Conservation (phyloP, 306 rosid species). For the Trifolium subterraneum region DNA sequence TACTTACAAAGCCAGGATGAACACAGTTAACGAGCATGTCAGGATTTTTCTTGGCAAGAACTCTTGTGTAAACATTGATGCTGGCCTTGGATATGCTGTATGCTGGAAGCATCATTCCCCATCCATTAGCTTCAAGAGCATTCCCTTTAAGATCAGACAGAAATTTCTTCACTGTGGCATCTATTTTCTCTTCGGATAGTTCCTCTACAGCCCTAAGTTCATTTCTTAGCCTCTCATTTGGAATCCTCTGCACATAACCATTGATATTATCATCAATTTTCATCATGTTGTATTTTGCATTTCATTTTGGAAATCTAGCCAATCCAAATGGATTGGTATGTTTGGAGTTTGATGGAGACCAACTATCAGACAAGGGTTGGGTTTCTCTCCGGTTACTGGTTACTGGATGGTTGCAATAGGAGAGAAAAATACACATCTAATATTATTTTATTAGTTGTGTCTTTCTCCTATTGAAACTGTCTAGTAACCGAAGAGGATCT, state of each 20-base stretch:
- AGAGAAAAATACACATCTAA: too few relatives aligned
- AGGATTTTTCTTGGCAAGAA: constrained; percentile 21
- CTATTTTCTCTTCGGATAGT: constrained; percentile 61
- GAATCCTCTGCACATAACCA: constrained; percentile 56
- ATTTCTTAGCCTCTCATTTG: constrained; percentile 49
- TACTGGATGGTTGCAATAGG: too few relatives aligned
- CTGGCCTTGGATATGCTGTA: constrained; percentile 35
- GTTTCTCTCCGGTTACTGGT: too few relatives aligned
- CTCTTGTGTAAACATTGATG: constrained; percentile 23
- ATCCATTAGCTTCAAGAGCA: constrained; percentile 58
- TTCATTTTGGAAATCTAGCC: too few relatives aligned
- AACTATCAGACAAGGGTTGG: too few relatives aligned
- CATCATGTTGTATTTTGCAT: too few relatives aligned
- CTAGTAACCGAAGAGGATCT: too few relatives aligned
- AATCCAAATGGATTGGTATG: too few relatives aligned
- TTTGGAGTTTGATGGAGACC: too few relatives aligned
- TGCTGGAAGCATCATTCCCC: constrained; percentile 65
- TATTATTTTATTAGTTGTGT: too few relatives aligned
- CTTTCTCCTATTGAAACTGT: too few relatives aligned
- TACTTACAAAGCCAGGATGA: constrained; percentile 31
- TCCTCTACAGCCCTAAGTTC: constrained; percentile 50
- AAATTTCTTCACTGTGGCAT: constrained; percentile 50
- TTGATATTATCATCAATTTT: neutral
- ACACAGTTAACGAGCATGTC: constrained; percentile 24
- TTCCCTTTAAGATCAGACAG: constrained; percentile 53